Conservation (phyloP, 2,329 filamentous ascomycete species). For the Fusarium oxysporum region DNA sequence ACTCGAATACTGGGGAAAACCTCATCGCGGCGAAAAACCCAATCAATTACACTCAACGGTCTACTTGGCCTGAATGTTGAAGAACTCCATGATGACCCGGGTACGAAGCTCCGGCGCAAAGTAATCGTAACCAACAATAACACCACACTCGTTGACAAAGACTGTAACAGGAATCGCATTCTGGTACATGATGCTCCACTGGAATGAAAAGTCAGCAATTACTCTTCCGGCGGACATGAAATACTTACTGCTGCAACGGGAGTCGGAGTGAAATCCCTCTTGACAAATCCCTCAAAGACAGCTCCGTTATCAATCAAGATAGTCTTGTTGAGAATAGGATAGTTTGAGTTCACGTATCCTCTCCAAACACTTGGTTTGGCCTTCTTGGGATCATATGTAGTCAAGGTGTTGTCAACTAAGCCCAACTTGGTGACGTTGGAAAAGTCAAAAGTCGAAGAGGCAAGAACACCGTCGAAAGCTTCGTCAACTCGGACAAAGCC, state of each 20-base stretch:
- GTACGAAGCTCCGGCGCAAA: constrained; percentile 46
- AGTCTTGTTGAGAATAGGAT: constrained; percentile 48
- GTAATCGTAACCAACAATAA: constrained; percentile 54
- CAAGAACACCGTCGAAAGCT: constrained; percentile 44
- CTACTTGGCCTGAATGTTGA: constrained; percentile 42
- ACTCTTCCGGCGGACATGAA: rapidly evolving
- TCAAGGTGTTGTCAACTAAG: constrained; percentile 52
- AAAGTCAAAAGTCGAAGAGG: constrained; percentile 52
- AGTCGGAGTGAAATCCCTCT: constrained; percentile 28
- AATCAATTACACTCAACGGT: rapidly evolving
- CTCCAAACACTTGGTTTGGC: constrained; percentile 44
- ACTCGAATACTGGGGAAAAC: background rate
- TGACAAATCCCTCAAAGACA: constrained; percentile 42
- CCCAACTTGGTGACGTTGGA: constrained; percentile 50
- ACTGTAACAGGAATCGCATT: constrained; percentile 51
- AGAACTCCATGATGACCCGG: constrained; percentile 47
- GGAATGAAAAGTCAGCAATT: background rate
- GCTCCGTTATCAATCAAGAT: constrained; percentile 44
- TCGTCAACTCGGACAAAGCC: constrained; percentile 49
- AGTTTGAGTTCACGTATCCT: constrained; percentile 54
- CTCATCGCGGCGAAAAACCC: background rate
- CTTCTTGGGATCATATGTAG: constrained; percentile 37
- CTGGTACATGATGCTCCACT: constrained; percentile 55
- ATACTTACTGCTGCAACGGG: constrained; percentile 44
- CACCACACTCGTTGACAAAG: constrained; percentile 49